Conservation (phyloP, 2,329 filamentous ascomycete species). For the Tolypocladium ophioglossoides region DNA sequence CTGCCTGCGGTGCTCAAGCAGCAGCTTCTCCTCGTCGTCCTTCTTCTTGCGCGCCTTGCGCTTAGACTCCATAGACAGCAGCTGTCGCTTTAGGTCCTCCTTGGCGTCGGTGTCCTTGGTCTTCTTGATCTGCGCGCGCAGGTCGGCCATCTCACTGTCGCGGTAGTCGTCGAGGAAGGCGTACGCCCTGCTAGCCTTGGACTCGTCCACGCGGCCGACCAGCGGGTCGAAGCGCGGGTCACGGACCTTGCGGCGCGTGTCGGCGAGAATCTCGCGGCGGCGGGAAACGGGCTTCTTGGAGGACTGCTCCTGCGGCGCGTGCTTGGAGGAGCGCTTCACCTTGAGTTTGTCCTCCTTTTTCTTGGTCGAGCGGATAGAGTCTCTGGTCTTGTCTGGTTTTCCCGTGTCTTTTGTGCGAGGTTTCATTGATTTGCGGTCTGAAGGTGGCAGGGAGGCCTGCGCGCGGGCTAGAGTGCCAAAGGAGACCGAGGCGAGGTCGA, state of each 20-base stretch:
- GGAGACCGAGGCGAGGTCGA: constrained; percentile 54
- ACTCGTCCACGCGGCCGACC: constrained; percentile 41
- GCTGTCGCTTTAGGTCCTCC: constrained; percentile 59
- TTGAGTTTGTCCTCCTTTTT: constrained; percentile 3
- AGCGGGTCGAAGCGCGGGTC: constrained; percentile 83
- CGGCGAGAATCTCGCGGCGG: constrained; percentile 59
- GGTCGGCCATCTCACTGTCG: constrained; percentile 66
- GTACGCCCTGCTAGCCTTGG: constrained; percentile 61
- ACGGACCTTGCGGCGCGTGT: constrained; percentile 48
- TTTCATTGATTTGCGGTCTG: constrained; percentile 16
- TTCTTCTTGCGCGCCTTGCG: constrained; percentile 60
- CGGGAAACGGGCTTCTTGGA: constrained; percentile 78
- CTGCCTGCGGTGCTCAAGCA: constrained; percentile 65
- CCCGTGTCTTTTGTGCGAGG: constrained; percentile 21
- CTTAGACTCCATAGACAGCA: constrained; percentile 70
- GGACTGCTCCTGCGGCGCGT: constrained; percentile 75
- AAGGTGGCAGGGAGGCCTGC: constrained; percentile 52
- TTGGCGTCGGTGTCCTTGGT: constrained; percentile 54
- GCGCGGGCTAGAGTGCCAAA: constrained; percentile 88
- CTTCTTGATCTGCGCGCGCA: constrained; percentile 56
- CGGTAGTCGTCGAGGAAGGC: constrained; percentile 82
- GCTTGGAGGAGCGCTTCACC: constrained; percentile 55
- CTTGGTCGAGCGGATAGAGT: neutral
- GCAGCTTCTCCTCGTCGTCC: constrained; percentile 57
- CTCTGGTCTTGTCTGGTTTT: constrained; percentile 17